Conservation (phyloP, 352 stramenopile species). For the Globisporangium ultimum region DNA sequence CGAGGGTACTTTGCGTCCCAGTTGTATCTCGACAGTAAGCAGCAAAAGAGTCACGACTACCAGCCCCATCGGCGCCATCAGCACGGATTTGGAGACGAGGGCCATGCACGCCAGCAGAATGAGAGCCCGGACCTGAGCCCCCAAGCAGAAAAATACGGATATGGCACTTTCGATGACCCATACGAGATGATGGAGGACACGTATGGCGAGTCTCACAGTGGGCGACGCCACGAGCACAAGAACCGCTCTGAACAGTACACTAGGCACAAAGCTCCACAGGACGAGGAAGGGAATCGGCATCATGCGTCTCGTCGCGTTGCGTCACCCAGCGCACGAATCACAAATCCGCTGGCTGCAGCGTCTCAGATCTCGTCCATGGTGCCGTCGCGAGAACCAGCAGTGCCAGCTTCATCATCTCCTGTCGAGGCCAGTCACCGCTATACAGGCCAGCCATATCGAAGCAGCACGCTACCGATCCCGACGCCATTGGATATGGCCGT, state of each 20-base stretch:
- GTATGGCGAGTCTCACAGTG: neutral
- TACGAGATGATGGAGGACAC: neutral
- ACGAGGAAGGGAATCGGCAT: neutral
- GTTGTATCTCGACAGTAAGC: neutral
- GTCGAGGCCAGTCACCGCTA: neutral
- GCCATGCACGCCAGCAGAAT: neutral
- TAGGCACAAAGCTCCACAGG: neutral
- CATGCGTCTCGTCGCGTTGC: neutral
- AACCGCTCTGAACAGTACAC: constrained; percentile 3
- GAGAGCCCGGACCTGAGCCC: neutral
- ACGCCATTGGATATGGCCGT: constrained; percentile 23
- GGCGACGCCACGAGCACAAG: neutral
- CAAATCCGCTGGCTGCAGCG: constrained; percentile 10
- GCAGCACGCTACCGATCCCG: constrained; percentile 1
- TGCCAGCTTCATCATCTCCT: constrained; percentile 7
- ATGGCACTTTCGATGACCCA: neutral
- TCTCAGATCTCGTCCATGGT: constrained; percentile 8
- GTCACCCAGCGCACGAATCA: neutral
- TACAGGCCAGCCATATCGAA: neutral
- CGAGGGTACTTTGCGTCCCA: constrained; percentile 5
- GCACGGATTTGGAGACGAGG: constrained; percentile 3
- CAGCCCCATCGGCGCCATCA: neutral
- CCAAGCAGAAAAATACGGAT: neutral
- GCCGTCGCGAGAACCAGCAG: neutral
- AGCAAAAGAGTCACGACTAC: neutral